Base-by-base conservation (phyloP, 495 filamentous ascomycete genomes). In the Trichoderma erinaceum region DNA sequence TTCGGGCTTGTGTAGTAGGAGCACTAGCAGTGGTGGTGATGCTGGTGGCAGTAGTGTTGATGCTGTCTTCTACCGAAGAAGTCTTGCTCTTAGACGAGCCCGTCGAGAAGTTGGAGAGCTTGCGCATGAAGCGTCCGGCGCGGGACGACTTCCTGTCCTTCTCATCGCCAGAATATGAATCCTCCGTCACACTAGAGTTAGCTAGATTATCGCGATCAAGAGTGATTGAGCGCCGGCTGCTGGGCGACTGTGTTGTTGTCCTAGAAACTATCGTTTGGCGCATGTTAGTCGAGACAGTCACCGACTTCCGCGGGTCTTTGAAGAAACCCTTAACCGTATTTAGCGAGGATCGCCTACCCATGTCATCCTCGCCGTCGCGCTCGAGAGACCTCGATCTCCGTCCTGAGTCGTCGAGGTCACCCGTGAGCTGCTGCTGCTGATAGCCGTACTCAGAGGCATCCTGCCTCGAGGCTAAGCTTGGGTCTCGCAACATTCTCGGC, bases 111-210 rank as follows among this genome's bases (percentile, higher is more conserved):
- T 85, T 88, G 41, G 90, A 92, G 80, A 97, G 88, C 21, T 92
- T 88, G 56, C 90, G 88, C 74, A 97, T 88, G 50, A 96, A 83
- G 29, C 92, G 88, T 68, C 87, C 89, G 41, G 90, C 87, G 80
- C 74, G 89, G 85, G 67, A 65, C 68, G 68, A 70, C 68, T 70
- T 72, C 18, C 72, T 70, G 16, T 68, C 67, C 43, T 25, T 58
- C 65, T 69, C 23, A 73, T 71, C 18, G 66, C 56, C 21, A 68
- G 70, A 46, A 32, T 50, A 46, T n/a, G 65, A 66, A 32, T 61
- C 56, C 27, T 61, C 56, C 27, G 56, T 61, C 56, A 61, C 56
- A 18, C 56, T 61, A 61, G 56, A 61, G 56, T 29, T 61, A 25
- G 50, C 50, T 16, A 66, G 35, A 18, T 25, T 25, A 21, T 66